These are phyloP conservation scores for Clonostachys solani DNA, from an alignment of 2,329 filamentous ascomycete genomes.

Conservation along the genomic window DNA sequence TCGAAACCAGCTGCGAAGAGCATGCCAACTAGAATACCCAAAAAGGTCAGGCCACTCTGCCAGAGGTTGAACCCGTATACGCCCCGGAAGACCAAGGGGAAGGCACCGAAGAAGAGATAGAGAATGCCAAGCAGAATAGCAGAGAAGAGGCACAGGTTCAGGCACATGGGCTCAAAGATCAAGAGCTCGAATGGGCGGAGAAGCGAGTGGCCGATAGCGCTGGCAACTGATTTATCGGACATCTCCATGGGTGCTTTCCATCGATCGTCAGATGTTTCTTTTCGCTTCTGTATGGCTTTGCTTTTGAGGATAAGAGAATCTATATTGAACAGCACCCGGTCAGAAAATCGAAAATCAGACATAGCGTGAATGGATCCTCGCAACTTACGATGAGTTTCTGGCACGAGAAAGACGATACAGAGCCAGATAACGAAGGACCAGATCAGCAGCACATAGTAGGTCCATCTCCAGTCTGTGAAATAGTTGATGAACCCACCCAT, in stretches of 20 bases:
- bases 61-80: conserved; percentile 75
- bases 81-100: conserved; percentile 72
- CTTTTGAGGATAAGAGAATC: conserved; percentile 65
- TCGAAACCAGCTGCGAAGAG: conserved; percentile 50
- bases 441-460: conserved; percentile 80
- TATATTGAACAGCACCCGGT: conserved; percentile 9
- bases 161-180: conserved; percentile 77
- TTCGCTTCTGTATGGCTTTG: conserved; percentile 67
- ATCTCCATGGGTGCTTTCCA: conserved; percentile 78
- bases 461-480: conserved; percentile 72
- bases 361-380: too few species aligned
- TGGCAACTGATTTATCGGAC: conserved; percentile 59
- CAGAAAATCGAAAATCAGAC: too few species aligned
- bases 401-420: conserved; percentile 68
- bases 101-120: conserved; percentile 89
- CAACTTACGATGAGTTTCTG: conserved; percentile 74
- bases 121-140: conserved; percentile 80
- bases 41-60: conserved; percentile 75
- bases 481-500: conserved; percentile 81
- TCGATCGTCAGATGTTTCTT: conserved; percentile 71
- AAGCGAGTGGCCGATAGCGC: conserved; percentile 55
- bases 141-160: conserved; percentile 76
- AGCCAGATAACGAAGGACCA: conserved; percentile 66
- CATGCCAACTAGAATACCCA: conserved; percentile 65
- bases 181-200: conserved; percentile 76